Percentiles rank a stretch among this genome's conserved stretches.
Evolutionary conservation across 2,329 filamentous ascomycete species (phyloP).

Genomic region (Pseudogymnoascus sp.): DNA sequence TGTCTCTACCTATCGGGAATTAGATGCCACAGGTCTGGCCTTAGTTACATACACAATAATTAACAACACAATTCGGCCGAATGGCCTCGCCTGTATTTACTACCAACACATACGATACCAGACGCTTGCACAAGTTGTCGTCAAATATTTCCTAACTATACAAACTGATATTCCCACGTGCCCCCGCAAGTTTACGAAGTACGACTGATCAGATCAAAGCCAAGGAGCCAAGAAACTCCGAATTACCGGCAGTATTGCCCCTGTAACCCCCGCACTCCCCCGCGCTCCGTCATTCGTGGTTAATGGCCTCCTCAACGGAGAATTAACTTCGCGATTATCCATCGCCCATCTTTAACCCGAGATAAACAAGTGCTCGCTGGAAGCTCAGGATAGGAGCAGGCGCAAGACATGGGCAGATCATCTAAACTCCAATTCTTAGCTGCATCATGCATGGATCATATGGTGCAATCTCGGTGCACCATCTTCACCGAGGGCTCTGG

Average conservation of each 20-base stretch:
- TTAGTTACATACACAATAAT: background rate
- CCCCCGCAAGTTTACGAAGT: background rate
- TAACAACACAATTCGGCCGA: background rate
- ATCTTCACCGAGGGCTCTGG: background rate
- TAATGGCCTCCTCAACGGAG: background rate
- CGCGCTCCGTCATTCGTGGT: background rate
- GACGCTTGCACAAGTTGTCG: background rate
- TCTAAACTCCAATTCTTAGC: background rate
- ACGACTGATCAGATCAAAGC: background rate
- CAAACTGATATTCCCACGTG: background rate
- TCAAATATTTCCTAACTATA: background rate
- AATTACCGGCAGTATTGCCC: background rate
- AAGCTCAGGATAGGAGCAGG: background rate
- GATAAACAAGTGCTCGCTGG: background rate
- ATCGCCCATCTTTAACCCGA: constrained; percentile 7
- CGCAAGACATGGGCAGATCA: background rate
- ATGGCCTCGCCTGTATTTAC: background rate
- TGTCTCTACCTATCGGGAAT: background rate
- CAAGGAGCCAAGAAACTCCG: constrained; percentile 7
- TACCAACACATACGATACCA: background rate
- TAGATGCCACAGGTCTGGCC: background rate
- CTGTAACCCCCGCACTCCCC: constrained; percentile 4
- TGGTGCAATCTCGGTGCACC: background rate
- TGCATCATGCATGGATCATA: background rate
- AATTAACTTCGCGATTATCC: background rate